Evolutionary conservation across 441 rosid genomes (phyloP).

Genomic region (Flueggea neowawraea): DNA sequence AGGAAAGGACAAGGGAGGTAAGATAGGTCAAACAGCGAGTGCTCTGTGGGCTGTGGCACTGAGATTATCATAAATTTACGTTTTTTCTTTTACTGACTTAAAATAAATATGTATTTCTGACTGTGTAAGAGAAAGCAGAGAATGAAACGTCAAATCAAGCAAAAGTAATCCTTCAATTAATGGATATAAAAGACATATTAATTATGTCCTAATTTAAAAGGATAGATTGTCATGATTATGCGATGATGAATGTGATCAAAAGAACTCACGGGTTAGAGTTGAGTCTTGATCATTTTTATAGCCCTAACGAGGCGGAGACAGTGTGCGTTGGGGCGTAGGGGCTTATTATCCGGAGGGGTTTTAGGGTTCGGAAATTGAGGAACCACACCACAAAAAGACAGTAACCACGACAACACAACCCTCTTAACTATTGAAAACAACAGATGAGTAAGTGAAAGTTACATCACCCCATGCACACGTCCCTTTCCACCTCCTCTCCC

Average conservation of each 20-base stretch:
- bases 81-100: constrained; percentile 19
- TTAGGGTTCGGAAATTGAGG: too few relatives aligned
- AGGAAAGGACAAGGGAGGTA: too few relatives aligned
- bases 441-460: constrained; percentile 66
- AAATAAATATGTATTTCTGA: constrained; percentile 16
- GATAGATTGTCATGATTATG: too few relatives aligned
- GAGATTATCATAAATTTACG: too few relatives aligned
- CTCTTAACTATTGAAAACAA: too few relatives aligned
- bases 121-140: constrained; percentile 25
- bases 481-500: constrained; percentile 64
- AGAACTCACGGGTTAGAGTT: too few relatives aligned
- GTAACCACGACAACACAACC: too few relatives aligned
- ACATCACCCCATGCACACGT: constrained; percentile 74
- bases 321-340: not conserved
- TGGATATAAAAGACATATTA: not conserved
- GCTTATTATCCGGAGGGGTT: constrained; percentile 34
- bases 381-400: too few relatives aligned
- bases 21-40: too few relatives aligned
- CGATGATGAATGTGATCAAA: too few relatives aligned
- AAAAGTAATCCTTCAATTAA: constrained; percentile 18
- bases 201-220: not conserved
- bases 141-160: constrained; percentile 45
- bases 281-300: not conserved
- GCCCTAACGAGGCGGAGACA: constrained; percentile 23
- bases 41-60: too few relatives aligned